Conservation (phyloP, 495 filamentous ascomycete genomes). For the Tuber brumale region DNA sequence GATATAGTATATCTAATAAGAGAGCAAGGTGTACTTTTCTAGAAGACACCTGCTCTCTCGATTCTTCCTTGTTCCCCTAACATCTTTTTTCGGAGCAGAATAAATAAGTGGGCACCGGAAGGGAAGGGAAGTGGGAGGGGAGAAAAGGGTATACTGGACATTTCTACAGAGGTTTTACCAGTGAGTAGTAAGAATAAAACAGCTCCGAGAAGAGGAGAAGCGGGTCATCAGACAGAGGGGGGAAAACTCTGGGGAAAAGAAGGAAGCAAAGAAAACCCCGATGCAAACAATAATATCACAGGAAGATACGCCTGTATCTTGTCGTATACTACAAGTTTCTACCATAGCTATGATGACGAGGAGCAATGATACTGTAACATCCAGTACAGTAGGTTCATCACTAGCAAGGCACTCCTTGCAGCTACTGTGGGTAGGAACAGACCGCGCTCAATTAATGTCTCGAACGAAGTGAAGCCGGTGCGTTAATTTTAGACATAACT, state of each 20-base stretch:
- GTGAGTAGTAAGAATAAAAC: not conserved
- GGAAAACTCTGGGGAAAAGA: not conserved
- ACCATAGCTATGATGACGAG: not conserved
- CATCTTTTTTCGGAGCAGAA: not conserved
- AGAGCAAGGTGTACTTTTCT: not conserved
- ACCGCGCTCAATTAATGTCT: too few relatives aligned
- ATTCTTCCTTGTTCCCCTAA: not conserved
- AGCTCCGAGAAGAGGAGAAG: not conserved
- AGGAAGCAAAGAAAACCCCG: not conserved
- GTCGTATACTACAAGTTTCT: not conserved
- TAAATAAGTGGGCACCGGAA: not conserved
- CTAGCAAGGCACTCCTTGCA: not conserved
- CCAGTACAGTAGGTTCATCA: not conserved
- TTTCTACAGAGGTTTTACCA: not conserved
- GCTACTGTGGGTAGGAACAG: too few relatives aligned
- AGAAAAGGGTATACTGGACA: not conserved
- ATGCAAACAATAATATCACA: not conserved
- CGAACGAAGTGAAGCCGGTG: too few relatives aligned
- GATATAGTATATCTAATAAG: not conserved
- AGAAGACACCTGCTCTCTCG: not conserved
- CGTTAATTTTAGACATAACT: too few relatives aligned
- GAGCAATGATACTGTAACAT: not conserved
- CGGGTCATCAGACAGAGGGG: not conserved
- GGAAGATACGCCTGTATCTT: not conserved
- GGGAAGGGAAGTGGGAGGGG: not conserved